A percentile compares a stretch with the other conserved stretches of the same genome.
Evolutionary conservation across 805 yeast species (phyloP).

Genomic region (Candida railenensis): DNA sequence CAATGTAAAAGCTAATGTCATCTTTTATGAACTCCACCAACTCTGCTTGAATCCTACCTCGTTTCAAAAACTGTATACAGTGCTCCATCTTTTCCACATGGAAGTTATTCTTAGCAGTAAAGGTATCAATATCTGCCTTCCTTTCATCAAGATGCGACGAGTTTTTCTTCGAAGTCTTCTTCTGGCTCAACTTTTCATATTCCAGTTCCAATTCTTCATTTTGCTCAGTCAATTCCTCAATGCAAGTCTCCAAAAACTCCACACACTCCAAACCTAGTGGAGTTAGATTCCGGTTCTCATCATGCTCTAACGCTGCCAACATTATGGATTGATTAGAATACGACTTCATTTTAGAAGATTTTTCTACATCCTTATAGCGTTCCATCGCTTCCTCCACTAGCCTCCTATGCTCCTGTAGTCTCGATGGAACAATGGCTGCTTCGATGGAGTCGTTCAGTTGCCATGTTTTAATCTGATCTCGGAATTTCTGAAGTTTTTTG

Average conservation of each 20-base stretch:
- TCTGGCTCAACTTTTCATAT: constrained; percentile 37
- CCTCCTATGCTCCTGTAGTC: constrained; percentile 36
- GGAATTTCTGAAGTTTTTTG: constrained; percentile 43
- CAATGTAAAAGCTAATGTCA: constrained; percentile 37
- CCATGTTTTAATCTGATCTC: constrained; percentile 47
- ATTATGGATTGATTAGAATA: constrained; percentile 46
- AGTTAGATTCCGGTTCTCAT: constrained; percentile 23
- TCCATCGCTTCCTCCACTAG: constrained; percentile 47
- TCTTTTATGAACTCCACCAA: constrained; percentile 36
- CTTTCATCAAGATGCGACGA: constrained; percentile 35
- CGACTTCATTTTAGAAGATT: constrained; percentile 41
- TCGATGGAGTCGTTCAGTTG: constrained; percentile 34
- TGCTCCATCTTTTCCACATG: constrained; percentile 36
- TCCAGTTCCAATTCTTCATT: constrained; percentile 37
- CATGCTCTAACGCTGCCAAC: constrained; percentile 36
- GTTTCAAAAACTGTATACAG: constrained; percentile 28
- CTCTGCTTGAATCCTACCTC: constrained; percentile 23
- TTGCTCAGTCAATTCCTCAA: constrained; percentile 33
- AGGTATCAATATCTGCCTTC: constrained; percentile 38
- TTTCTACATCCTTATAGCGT: constrained; percentile 43
- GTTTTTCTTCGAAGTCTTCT: constrained; percentile 39
- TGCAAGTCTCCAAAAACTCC: constrained; percentile 28
- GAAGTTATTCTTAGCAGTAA: constrained; percentile 30
- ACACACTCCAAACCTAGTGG: constrained; percentile 35
- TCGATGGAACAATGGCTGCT: constrained; percentile 23